A percentile compares a stretch with the other conserved stretches of the same genome.
Evolutionary conservation across 2,329 filamentous ascomycete species (phyloP).

Genomic region (Paracoccidioides brasiliensis): DNA sequence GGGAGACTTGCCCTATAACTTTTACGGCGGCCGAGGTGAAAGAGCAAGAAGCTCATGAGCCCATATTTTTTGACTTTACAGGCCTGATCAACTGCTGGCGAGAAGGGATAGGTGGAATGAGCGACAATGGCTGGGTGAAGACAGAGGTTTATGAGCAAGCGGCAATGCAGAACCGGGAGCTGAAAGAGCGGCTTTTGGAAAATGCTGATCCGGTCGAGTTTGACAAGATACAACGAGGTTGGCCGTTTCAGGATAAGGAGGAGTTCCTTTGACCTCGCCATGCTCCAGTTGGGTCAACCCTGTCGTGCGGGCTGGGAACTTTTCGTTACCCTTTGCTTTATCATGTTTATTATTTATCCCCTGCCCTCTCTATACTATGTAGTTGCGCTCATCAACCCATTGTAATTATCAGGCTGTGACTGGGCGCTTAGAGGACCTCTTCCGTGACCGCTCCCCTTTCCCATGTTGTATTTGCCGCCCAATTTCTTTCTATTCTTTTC

Average conservation of each 20-base stretch:
- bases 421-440: too few species aligned
- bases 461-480: too few species aligned
- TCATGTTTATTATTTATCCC: too few species aligned
- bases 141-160: slow-evolving; percentile 5
- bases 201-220: slow-evolving; percentile 6
- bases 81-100: slow-evolving; percentile 8
- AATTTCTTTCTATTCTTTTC: too few species aligned
- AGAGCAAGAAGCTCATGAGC: slow-evolving; percentile 6
- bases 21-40: slow-evolving; percentile 6
- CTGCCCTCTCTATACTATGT: too few species aligned
- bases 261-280: slow-evolving; percentile 4
- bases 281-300: too few species aligned
- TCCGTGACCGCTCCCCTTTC: too few species aligned
- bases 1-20: slow-evolving; percentile 4
- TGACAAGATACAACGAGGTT: slow-evolving; percentile 4
- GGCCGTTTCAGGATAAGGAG: slow-evolving; percentile 9
- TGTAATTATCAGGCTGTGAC: too few species aligned
- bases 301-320: too few species aligned
- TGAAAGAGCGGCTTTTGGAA: slow-evolving; percentile 1
- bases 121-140: slow-evolving; percentile 9
- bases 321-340: too few species aligned
- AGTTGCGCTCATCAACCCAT: too few species aligned
- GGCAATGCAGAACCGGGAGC: slow-evolving; percentile 3
- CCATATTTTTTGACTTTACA: slow-evolving; percentile 6
- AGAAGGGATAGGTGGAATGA: slow-evolving; percentile 5